A percentile compares a stretch with the other conserved stretches of the same genome.
Evolutionary conservation across 2,329 filamentous ascomycete species (phyloP).

Genomic region (Aspergillus persii): DNA sequence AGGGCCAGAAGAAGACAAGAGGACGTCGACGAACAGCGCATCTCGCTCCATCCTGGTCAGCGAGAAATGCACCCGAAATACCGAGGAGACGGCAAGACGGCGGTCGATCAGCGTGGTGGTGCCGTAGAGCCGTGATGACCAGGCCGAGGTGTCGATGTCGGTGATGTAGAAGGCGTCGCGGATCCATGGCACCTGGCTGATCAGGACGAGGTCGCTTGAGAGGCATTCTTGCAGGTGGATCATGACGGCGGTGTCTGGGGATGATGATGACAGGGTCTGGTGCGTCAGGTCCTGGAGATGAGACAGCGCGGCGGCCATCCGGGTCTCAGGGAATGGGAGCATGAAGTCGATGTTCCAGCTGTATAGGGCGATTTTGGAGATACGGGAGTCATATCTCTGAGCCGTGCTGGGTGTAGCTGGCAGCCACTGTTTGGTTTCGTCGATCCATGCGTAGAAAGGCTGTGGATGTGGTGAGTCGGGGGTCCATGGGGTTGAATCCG

Average conservation of each 20-base stretch:
- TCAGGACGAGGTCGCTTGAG: conserved; percentile 2
- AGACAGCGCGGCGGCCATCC: conserved; percentile 5
- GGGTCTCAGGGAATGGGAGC: conserved; percentile 3
- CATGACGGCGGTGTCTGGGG: not conserved
- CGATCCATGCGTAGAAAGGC: not conserved
- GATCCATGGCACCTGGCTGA: conserved; percentile 2
- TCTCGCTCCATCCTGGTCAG: conserved; percentile 9
- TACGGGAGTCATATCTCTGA: not conserved
- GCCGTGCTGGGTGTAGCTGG: not conserved
- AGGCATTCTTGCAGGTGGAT: conserved; percentile 10
- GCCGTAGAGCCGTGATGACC: conserved; percentile 7
- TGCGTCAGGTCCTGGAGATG: not conserved
- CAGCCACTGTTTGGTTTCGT: not conserved
- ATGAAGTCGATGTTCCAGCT: conserved; percentile 14
- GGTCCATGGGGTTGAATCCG: not conserved
- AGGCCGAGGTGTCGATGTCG: conserved; percentile 2
- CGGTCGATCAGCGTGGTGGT: conserved; percentile 2
- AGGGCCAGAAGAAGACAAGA: not conserved
- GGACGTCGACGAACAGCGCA: conserved; percentile 9
- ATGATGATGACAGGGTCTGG: not conserved
- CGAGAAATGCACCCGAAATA: conserved; percentile 10
- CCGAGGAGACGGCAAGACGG: not conserved
- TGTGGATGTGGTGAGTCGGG: not conserved
- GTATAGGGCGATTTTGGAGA: not conserved
- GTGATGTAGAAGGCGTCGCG: conserved; percentile 3